Conservation (phyloP, 495 filamentous ascomycete species). For the Hypoxylon intermedium region DNA sequence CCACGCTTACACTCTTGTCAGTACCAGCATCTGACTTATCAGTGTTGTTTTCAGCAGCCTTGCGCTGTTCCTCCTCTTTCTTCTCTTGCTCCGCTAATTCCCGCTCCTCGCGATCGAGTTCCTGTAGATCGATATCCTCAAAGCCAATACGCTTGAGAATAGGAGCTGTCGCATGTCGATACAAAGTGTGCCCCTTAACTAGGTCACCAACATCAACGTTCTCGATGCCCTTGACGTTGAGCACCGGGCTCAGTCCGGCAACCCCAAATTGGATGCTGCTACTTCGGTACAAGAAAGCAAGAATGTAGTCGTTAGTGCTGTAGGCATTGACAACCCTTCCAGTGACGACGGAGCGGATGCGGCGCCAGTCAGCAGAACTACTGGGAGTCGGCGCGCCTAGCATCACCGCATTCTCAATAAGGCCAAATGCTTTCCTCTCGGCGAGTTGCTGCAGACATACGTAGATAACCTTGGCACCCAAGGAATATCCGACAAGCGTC, state of each 20-base stretch:
- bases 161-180: conserved; percentile 63
- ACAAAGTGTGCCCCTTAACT: conserved; percentile 63
- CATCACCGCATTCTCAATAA: conserved; percentile 86
- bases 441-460: conserved; percentile 78
- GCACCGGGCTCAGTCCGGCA: conserved; percentile 61
- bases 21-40: background rate
- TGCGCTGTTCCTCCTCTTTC: conserved; percentile 47
- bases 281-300: conserved; percentile 65
- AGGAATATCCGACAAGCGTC: conserved; percentile 85
- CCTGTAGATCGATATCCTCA: conserved; percentile 60
- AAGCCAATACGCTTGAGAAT: conserved; percentile 65
- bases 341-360: conserved; percentile 62
- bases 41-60: conserved; percentile 26
- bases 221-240: conserved; percentile 63
- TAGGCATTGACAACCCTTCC: conserved; percentile 67
- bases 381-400: conserved; percentile 81
- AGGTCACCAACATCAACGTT: conserved; percentile 65
- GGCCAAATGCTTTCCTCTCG: conserved; percentile 78
- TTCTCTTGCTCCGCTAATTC: conserved; percentile 50
- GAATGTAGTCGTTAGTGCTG: conserved; percentile 66
- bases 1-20: conserved; percentile 4
- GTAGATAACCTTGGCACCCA: conserved; percentile 91
- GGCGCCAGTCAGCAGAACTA: conserved; percentile 59
- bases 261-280: conserved; percentile 64
- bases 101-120: conserved; percentile 52